phyloP scores from a whole-genome alignment of 1,284 basidiomycete genomes.

The Phylloboletellus chloephorus region DNA sequence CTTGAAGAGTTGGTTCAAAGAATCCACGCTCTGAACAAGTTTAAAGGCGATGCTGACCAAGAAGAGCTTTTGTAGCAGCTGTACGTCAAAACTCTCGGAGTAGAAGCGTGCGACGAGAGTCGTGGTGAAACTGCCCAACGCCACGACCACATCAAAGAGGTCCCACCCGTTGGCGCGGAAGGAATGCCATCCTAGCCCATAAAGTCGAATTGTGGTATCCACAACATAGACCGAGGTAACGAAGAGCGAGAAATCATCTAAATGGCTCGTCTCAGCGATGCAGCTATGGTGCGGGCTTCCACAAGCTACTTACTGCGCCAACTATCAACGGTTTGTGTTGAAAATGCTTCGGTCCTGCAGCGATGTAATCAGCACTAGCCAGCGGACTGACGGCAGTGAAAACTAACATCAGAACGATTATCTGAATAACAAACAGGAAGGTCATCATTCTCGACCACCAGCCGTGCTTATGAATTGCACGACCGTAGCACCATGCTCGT shows the following conservation, averaged over 20 bases:
- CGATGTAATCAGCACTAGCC: not conserved
- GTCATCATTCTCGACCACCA: conserved; percentile 91
- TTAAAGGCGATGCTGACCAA: conserved; percentile 92
- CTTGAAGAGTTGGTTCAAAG: conserved; percentile 94
- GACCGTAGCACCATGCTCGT: conserved; percentile 87
- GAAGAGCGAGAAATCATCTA: conserved; percentile 74
- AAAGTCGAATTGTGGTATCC: conserved; percentile 76
- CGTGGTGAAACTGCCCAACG: conserved; percentile 79
- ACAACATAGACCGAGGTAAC: conserved; percentile 72
- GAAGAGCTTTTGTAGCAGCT: conserved; percentile 92
- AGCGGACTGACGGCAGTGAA: not conserved
- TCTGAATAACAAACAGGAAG: conserved; percentile 78
- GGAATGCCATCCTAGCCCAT: conserved; percentile 81
- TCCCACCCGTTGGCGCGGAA: conserved; percentile 92
- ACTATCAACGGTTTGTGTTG: conserved; percentile 50
- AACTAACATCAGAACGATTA: conserved; percentile 78
- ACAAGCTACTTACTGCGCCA: conserved; percentile 56
- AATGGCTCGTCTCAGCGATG: conserved; percentile 8
- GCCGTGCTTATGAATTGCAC: conserved; percentile 87
- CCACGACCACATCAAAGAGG: conserved; percentile 83
- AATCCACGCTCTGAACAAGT: conserved; percentile 85
- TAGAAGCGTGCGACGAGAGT: conserved; percentile 73
- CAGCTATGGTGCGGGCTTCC: not conserved
- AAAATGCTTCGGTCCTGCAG: conserved; percentile 75
- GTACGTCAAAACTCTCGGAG: conserved; percentile 43